Percentiles rank a stretch among this genome's conserved stretches.
phyloP scores from a whole-genome alignment of 495 filamentous ascomycete species.

The Bathelium albidoporum region DNA sequence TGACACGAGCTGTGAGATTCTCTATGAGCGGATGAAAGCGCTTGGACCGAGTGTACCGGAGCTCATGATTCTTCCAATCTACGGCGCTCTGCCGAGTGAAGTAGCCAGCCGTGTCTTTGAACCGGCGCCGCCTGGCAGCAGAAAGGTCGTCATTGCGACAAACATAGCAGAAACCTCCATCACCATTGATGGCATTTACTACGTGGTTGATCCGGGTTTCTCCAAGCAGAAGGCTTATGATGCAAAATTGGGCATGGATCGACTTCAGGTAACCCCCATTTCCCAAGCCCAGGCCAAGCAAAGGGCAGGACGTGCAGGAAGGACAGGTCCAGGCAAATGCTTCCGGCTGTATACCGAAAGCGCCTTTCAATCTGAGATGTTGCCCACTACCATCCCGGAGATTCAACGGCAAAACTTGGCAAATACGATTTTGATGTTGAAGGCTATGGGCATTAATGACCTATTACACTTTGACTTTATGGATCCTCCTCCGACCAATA shows the following conservation, averaged over 20 bases:
- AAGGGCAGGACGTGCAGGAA: constrained; percentile 61
- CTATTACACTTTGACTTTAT: constrained; percentile 97
- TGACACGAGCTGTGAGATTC: constrained; percentile 83
- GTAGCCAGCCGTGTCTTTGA: constrained; percentile 94
- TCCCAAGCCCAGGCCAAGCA: constrained; percentile 97
- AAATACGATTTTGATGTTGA: constrained; percentile 93
- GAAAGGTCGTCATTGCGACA: constrained; percentile 96
- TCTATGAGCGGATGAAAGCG: constrained; percentile 94
- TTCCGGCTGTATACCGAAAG: constrained; percentile 94
- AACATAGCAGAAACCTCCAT: constrained; percentile 98
- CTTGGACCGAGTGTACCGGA: constrained; percentile 86
- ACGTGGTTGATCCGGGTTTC: constrained; percentile 94
- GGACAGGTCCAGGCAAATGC: constrained; percentile 93
- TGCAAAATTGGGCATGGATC: constrained; percentile 95
- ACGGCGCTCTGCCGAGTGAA: constrained; percentile 83
- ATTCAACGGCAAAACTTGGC: constrained; percentile 96
- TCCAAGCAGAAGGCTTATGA: constrained; percentile 98
- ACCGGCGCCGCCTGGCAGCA: constrained; percentile 72
- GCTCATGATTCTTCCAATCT: constrained; percentile 85
- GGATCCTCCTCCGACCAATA: constrained; percentile 95
- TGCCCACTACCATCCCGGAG: constrained; percentile 89
- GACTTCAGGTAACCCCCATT: constrained; percentile 86
- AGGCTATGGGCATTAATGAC: constrained; percentile 99
- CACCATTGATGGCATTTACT: constrained; percentile 95
- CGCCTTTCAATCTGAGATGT: constrained; percentile 93